Evolutionary conservation across 768 basidiomycete species (phyloP), one percentile per base, ranked within the genome.

Genomic region (Leccinum ochraceum): DNA sequence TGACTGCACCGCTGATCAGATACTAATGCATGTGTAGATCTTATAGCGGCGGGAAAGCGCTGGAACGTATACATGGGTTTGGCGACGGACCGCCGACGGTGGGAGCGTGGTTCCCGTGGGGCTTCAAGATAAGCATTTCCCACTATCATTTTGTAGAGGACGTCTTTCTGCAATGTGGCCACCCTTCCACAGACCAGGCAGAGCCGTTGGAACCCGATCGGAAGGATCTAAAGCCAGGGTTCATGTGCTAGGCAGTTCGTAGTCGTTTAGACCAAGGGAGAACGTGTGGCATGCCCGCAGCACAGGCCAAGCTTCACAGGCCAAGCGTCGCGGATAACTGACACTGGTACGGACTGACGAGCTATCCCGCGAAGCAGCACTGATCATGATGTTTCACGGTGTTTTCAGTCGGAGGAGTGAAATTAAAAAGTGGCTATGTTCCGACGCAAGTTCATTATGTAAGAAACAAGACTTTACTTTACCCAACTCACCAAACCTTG

Each of bases 111-210:
- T n/a, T 16, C n/a, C 3, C n/a, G n/a, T n/a, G 42, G 4, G n/a
- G 16, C 42, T n/a, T 9, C 42, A n/a, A 10, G n/a, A 44, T 44
- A n/a, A 44, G 10, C n/a, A 44, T 3, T 17, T 55, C 51, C 22
- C 39, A 54, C 16, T 49, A 17, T 44, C n/a, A 17, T 17, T 42
- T 36, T 20, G 28, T 30, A 7, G 17, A 28, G 53, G 57, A 32
- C 60, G 57, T 34, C 37, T 28, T 49, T 54, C 34, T 6, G 57
- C 51, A 59, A 59, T 5, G 56, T 69, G 59, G 3, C 67, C 60
- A 2, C 20, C 48, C 53, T 44, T 42, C 65, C 54, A 28, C 65
- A 64, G 36, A 57, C 11, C 30, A 66, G 34, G 32, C 65, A 61
- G 36, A 69, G 62, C 48, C 39, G 50, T n/a, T 62, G 42, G 42